These are phyloP conservation scores for Emmonsiellopsis sp. DNA, from an alignment of 2,329 filamentous ascomycete genomes.

Conservation along the genomic window DNA sequence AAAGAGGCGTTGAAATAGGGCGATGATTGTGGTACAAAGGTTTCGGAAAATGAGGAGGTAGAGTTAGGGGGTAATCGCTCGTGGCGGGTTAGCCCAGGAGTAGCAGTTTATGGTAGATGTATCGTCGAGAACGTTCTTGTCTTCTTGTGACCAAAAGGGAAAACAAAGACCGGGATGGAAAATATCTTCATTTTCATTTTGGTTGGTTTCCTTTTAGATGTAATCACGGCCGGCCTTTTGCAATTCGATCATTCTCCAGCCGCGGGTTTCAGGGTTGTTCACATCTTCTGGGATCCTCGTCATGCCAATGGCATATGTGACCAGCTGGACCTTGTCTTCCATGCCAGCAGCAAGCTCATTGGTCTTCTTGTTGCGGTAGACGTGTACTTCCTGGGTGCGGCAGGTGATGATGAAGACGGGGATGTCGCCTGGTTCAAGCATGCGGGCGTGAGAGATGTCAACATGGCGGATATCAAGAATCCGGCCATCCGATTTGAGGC, in stretches of 20 bases:
- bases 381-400: constrained; percentile 93
- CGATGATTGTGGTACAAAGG: constrained; percentile 1
- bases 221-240: constrained; percentile 97
- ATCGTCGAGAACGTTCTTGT: not conserved
- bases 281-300: constrained; percentile 92
- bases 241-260: constrained; percentile 95
- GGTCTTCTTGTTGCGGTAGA: constrained; percentile 87
- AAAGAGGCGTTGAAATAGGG: constrained; percentile 5
- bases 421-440: constrained; percentile 42
- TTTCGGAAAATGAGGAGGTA: not conserved
- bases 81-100: not conserved
- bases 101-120: not conserved
- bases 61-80: not conserved
- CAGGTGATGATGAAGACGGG: constrained; percentile 97
- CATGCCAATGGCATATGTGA: constrained; percentile 95
- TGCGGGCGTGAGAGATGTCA: constrained; percentile 51
- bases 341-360: constrained; percentile 87
- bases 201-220: constrained; percentile 41
- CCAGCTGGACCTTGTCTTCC: constrained; percentile 97
- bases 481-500: constrained; percentile 86
- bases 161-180: not conserved
- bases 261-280: constrained; percentile 90
- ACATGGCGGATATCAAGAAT: constrained; percentile 94
- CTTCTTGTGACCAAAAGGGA: not conserved
- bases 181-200: not conserved